These are phyloP conservation scores for Taphrina pruni DNA, from an alignment of 1,139 yeast species.

Conservation along the genomic window DNA sequence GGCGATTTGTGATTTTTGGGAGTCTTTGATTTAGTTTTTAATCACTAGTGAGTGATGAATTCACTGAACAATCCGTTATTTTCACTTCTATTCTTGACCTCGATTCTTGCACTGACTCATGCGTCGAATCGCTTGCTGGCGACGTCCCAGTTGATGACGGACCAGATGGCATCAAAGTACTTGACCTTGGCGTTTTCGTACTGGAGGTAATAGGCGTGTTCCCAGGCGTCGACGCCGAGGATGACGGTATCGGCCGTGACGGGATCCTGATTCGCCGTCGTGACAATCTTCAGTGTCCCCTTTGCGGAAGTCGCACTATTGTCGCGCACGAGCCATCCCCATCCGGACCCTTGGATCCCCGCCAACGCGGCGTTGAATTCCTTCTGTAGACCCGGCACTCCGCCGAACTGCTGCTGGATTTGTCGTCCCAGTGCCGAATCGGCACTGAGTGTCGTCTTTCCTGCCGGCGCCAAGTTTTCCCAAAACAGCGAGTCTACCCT, in stretches of 20 bases:
- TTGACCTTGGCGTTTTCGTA: conserved; percentile 93
- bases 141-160: conserved; percentile 94
- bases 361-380: conserved; percentile 78
- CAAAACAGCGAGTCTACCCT: conserved; percentile 64
- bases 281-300: conserved; percentile 81
- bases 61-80: not conserved
- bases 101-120: conserved; percentile 25
- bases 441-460: conserved; percentile 68
- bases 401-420: conserved; percentile 72
- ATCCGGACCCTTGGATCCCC: conserved; percentile 95
- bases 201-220: conserved; percentile 96
- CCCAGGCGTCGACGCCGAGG: conserved; percentile 97
- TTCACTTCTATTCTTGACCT: too few relatives aligned
- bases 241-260: conserved; percentile 77
- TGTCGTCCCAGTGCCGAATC: conserved; percentile 64
- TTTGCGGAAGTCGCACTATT: conserved; percentile 53
- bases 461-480: conserved; percentile 89
- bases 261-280: conserved; percentile 86
- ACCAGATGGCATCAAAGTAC: conserved; percentile 96
- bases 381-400: conserved; percentile 71
- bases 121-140: conserved; percentile 71
- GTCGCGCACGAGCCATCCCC: conserved; percentile 95
- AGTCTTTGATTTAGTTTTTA: not conserved
- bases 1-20: not conserved
- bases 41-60: not conserved